phyloP scores from a whole-genome alignment of 805 yeast genomes.

The Diddensiella caesifluorescens region DNA sequence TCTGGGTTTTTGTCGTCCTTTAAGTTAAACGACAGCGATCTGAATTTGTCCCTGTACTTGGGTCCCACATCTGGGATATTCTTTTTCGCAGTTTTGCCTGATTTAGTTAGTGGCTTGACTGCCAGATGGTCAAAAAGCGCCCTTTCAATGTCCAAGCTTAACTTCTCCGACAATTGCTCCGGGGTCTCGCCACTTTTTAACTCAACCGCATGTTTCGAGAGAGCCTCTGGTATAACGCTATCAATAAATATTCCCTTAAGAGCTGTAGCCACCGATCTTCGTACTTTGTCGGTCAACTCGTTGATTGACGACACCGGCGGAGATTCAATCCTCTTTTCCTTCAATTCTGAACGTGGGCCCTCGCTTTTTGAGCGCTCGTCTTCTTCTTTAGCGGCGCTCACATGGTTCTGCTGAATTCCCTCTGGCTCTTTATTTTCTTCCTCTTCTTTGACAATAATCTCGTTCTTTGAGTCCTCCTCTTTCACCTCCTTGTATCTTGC shows the following conservation, averaged over 20 bases:
- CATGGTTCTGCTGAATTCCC: neutral
- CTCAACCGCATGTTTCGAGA: slow-evolving; percentile 22
- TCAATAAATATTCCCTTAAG: slow-evolving; percentile 40
- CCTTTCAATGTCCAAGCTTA: slow-evolving; percentile 48
- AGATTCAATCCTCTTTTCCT: neutral
- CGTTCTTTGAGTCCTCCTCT: slow-evolving; percentile 2
- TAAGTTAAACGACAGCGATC: slow-evolving; percentile 59
- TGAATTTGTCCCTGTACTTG: slow-evolving; percentile 60
- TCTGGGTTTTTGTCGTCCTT: slow-evolving; percentile 50
- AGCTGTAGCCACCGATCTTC: slow-evolving; percentile 50
- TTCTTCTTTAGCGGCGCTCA: neutral
- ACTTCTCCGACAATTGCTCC: slow-evolving; percentile 37
- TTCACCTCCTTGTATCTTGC: slow-evolving; percentile 6
- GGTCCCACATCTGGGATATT: slow-evolving; percentile 31
- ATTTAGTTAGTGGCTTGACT: slow-evolving; percentile 10
- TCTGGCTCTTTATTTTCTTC: neutral
- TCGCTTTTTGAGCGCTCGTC: neutral
- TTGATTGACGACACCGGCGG: neutral
- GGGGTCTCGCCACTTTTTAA: slow-evolving; percentile 21
- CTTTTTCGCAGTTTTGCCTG: slow-evolving; percentile 19
- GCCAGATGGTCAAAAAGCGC: slow-evolving; percentile 42
- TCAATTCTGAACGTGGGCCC: neutral
- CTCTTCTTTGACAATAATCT: slow-evolving; percentile 1
- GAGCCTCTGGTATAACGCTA: slow-evolving; percentile 34
- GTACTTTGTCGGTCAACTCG: slow-evolving; percentile 22